Conservation (phyloP, 441 rosid genomes). For the Adansonia rubrostipa region DNA sequence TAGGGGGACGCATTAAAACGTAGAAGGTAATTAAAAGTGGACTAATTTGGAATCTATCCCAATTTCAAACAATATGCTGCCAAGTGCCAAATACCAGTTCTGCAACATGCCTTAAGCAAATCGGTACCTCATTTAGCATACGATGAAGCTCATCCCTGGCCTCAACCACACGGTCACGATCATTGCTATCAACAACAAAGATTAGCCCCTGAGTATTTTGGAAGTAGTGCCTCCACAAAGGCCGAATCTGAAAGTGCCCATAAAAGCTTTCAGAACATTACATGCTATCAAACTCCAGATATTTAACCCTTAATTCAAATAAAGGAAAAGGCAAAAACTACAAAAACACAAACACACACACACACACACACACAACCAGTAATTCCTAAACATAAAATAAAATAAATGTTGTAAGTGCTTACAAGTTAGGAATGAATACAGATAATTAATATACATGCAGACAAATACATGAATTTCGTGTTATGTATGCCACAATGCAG, state of each 20-base stretch:
- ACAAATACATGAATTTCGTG: background rate
- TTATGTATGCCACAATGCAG: conserved; percentile 35
- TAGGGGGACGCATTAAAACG: background rate
- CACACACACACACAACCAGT: background rate
- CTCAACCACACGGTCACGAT: conserved; percentile 64
- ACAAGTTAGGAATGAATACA: background rate
- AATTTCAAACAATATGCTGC: background rate
- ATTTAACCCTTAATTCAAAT: background rate
- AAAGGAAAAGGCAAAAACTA: background rate
- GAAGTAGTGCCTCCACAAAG: conserved; percentile 72
- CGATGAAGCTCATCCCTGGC: conserved; percentile 71
- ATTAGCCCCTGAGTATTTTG: conserved; percentile 68
- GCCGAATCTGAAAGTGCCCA: conserved; percentile 52
- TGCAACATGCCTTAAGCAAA: background rate
- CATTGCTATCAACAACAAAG: conserved; percentile 75
- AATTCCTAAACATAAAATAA: background rate
- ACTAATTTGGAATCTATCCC: background rate
- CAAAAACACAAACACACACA: background rate
- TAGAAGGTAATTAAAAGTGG: background rate
- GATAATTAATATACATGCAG: background rate
- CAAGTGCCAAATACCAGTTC: background rate
- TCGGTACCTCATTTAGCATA: conserved; percentile 62
- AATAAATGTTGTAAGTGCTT: background rate
- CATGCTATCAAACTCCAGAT: background rate
- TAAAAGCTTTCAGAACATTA: background rate